Conservation (phyloP, 2,329 filamentous ascomycete species). For the Ceratocystis huliohia region DNA sequence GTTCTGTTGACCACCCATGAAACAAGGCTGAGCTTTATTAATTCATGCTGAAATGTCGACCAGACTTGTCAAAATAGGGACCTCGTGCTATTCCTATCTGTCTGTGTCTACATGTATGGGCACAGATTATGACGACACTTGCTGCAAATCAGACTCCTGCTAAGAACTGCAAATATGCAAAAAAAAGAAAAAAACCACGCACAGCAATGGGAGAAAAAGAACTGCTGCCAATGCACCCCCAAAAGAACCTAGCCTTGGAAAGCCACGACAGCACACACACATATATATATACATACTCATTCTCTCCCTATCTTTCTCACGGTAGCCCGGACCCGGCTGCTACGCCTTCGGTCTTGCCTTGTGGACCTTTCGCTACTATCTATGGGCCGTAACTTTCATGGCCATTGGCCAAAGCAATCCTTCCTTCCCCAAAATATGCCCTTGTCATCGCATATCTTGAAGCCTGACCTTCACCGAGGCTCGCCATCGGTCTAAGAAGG, state of each 20-base stretch:
- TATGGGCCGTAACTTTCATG: slow-evolving; percentile 2
- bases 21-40: slow-evolving; percentile 1
- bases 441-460: neutral
- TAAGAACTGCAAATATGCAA: neutral
- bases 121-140: neutral
- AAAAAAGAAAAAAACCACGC: neutral
- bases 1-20: neutral
- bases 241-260: no score
- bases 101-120: neutral
- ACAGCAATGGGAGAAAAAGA: no score
- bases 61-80: neutral
- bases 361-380: neutral
- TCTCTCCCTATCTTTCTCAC: no score
- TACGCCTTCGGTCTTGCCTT: neutral
- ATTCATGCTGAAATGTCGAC: neutral
- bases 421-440: neutral
- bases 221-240: no score
- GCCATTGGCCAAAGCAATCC: neutral
- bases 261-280: no score
- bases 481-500: neutral
- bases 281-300: no score
- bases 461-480: neutral
- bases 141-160: neutral
- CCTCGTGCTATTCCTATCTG: neutral
- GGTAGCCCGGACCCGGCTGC: neutral